Evolutionary conservation across 306 rosid genomes (phyloP).

Genomic region (Dalbergia cochinchinensis): DNA sequence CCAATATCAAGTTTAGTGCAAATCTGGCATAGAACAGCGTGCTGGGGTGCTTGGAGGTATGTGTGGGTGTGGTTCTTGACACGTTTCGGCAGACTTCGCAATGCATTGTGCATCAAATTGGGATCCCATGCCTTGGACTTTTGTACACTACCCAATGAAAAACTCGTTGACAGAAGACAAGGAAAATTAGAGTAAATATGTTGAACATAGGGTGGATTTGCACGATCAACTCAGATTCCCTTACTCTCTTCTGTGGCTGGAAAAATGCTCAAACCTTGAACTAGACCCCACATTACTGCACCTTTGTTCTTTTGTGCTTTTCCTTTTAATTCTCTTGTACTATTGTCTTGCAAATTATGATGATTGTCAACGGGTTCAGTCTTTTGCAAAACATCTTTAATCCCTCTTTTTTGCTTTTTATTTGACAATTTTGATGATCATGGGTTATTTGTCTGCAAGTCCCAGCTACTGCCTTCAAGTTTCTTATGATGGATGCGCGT

Average conservation of each 20-base stretch:
- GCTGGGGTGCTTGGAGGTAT: conserved; percentile 31
- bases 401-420: neutral
- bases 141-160: neutral
- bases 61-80: conserved; percentile 24
- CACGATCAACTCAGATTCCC: neutral
- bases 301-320: neutral
- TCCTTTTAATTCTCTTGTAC: neutral
- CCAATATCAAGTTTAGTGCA: conserved; percentile 32
- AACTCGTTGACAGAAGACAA: conserved; percentile 4
- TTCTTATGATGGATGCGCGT: neutral
- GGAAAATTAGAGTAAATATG: neutral
- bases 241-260: neutral
- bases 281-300: neutral
- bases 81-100: conserved; percentile 2
- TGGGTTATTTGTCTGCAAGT: too few relatives aligned
- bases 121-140: conserved; percentile 15
- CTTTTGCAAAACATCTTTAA: neutral
- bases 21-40: neutral
- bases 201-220: conserved; percentile 29
- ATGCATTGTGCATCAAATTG: conserved; percentile 28
- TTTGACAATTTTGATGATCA: neutral
- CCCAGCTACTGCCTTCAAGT: neutral
- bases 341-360: neutral
- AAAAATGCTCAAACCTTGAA: neutral
- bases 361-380: conserved; percentile 3